A percentile compares a stretch with the other conserved stretches of the same genome.
phyloP scores from a whole-genome alignment of 2,329 filamentous ascomycete genomes.

The Calcarisporium arbuscula region DNA sequence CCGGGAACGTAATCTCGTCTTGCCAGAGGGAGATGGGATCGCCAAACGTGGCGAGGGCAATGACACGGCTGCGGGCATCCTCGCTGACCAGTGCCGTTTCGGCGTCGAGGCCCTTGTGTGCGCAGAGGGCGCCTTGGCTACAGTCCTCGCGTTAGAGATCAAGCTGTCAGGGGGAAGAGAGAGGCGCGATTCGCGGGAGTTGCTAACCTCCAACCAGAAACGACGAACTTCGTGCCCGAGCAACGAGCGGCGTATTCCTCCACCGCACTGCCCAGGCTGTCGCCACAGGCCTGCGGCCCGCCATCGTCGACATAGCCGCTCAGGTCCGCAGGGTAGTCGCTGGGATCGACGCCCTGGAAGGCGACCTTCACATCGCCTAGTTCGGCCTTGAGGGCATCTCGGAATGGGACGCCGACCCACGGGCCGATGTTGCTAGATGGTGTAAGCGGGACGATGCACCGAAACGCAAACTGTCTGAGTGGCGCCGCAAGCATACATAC shows the following conservation, averaged over 20 bases:
- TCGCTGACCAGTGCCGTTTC: no score
- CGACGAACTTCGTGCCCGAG: constrained; percentile 6
- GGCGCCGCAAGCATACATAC: no score
- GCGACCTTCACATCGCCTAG: constrained; percentile 1
- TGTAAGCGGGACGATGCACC: no score
- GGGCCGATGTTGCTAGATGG: constrained; percentile 10
- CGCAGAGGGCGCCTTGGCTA: constrained; percentile 10
- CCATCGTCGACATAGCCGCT: constrained; percentile 9
- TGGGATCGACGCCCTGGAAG: constrained; percentile 7
- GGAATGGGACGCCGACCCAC: constrained; percentile 9
- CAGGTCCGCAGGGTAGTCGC: constrained; percentile 8
- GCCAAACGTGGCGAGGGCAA: constrained; percentile 7
- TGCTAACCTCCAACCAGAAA: constrained; percentile 8
- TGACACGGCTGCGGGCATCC: constrained; percentile 3
- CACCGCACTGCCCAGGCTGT: constrained; percentile 4
- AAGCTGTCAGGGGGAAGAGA: no score
- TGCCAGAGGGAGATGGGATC: constrained; percentile 6
- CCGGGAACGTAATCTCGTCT: constrained; percentile 6
- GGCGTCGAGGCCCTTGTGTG: constrained; percentile 5
- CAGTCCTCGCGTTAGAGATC: no score
- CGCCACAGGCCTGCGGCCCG: constrained; percentile 4
- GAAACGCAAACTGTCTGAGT: no score
- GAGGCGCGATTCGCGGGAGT: neutral
- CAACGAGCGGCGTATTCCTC: constrained; percentile 5
- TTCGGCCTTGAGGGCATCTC: constrained; percentile 4